Evolutionary conservation across 352 stramenopile genomes (phyloP), one percentile per base, ranked within the genome.

Genomic region (Phytophthora quininea): DNA sequence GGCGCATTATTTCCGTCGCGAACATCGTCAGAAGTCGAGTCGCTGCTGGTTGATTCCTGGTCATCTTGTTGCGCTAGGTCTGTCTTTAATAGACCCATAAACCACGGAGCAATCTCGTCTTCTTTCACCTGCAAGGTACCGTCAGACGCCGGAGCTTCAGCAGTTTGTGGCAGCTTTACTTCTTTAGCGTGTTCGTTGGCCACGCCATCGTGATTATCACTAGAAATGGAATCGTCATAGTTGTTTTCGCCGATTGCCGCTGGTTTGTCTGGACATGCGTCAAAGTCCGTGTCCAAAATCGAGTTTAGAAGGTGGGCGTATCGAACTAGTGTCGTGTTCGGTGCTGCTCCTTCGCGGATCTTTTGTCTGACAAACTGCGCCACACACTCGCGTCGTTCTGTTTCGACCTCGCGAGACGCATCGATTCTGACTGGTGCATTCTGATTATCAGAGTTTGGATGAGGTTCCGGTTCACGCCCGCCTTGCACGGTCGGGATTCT

Each of bases 231-330:
- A 49, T 29, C 15, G 58, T 43, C 33, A 47, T 27, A 2, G 27
- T 19, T 37, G n/a, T 37, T 49, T 40, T 46, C 12, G 32, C 53
- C 40, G 2, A 49, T 63, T 40, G 35, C 62, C 11, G 79, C 71
- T 15, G 9, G 10, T 38, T 4, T 27, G 6, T 71, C 67, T 11
- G 74, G 70, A 52, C 76, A 86, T 8, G 71, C 81, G 46, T 89
- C 74, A 54, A 93, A 91, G 37, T 89, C 84, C 2, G 85, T 93
- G 55, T 91, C 83, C 54, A 93, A 59, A 33, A 91, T 84, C 31
- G 58, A 43, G 51, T 92, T 89, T n/a, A 94, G 69, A 31, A 90
- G 52, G 42, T 78, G 67, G 1, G 75, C 74, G 54, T 88, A 91
- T 30, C 69, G 60, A 12, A 91, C 71, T 3, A 94, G 51, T 24